Conservation (phyloP, 371 early-diverging fungal species). For the Apophysomyces ossiformis region DNA sequence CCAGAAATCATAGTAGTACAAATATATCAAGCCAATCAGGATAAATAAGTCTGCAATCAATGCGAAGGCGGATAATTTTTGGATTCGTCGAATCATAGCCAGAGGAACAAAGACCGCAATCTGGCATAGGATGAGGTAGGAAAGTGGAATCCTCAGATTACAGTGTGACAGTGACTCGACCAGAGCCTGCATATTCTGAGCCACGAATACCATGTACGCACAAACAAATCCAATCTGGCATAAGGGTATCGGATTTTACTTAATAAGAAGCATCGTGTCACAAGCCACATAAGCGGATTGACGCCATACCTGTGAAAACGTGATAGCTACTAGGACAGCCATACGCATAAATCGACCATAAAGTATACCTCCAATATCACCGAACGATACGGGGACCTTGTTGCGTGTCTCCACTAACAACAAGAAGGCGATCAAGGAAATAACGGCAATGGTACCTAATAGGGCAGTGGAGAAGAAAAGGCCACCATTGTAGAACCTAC, state of each 20-base stretch:
- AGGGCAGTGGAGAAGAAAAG: conserved; percentile 60
- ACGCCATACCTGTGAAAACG: conserved; percentile 71
- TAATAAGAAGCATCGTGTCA: too few species aligned
- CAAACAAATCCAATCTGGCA: conserved; percentile 81
- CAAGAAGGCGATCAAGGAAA: conserved; percentile 66
- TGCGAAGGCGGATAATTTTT: conserved; percentile 78
- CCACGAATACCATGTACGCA: conserved; percentile 89
- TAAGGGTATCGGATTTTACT: background rate
- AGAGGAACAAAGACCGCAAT: conserved; percentile 79
- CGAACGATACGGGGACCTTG: conserved; percentile 65
- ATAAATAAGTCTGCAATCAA: conserved; percentile 88
- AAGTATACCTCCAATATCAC: conserved; percentile 74
- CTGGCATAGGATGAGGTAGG: conserved; percentile 70
- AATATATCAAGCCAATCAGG: conserved; percentile 76
- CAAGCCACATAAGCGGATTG: background rate
- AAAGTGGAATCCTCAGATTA: conserved; percentile 26
- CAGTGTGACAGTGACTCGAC: conserved; percentile 62
- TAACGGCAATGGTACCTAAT: conserved; percentile 53
- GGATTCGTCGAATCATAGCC: conserved; percentile 83
- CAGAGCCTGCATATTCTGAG: conserved; percentile 78
- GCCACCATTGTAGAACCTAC: conserved; percentile 71
- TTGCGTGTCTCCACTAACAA: conserved; percentile 64
- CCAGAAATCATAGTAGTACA: conserved; percentile 81
- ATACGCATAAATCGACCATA: conserved; percentile 75
- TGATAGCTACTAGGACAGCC: conserved; percentile 73